Percentiles rank a stretch among this genome's conserved stretches.
Conservation (phyloP, 371 early-diverging fungal species). For the Nosema granulosis region DNA sequence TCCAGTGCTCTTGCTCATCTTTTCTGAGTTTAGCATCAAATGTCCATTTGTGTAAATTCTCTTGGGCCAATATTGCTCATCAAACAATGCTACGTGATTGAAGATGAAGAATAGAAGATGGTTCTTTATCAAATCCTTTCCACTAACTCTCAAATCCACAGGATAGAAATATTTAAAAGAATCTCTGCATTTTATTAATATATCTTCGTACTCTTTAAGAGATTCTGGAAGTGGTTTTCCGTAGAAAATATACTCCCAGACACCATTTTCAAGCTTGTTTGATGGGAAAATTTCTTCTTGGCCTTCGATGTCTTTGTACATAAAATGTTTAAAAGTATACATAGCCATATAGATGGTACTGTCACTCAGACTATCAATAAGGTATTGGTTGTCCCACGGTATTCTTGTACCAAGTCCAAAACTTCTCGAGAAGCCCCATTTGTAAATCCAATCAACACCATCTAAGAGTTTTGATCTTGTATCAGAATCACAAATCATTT, state of each 20-base stretch:
- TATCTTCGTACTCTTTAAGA: slow-evolving; percentile 69
- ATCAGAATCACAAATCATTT: slow-evolving; percentile 80
- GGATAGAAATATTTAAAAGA: slow-evolving; percentile 92
- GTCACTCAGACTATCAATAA: slow-evolving; percentile 96
- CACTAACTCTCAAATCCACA: slow-evolving; percentile 89
- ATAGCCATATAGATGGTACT: slow-evolving; percentile 99
- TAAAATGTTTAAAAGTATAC: slow-evolving; percentile 89
- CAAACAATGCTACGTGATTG: slow-evolving; percentile 95
- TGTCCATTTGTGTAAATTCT: slow-evolving; percentile 92
- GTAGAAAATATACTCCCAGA: slow-evolving; percentile 86
- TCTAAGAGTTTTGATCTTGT: slow-evolving; percentile 79
- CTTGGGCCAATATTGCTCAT: slow-evolving; percentile 82
- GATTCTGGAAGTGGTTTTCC: slow-evolving; percentile 70
- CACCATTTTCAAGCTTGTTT: slow-evolving; percentile 81
- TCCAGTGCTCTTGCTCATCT: slow-evolving; percentile 99
- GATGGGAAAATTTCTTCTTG: slow-evolving; percentile 76
- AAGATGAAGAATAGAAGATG: slow-evolving; percentile 96
- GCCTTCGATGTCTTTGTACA: slow-evolving; percentile 73
- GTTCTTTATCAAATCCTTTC: slow-evolving; percentile 95
- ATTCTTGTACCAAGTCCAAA: slow-evolving; percentile 92
- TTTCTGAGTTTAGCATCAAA: slow-evolving; percentile 86
- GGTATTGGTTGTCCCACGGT: slow-evolving; percentile 88
- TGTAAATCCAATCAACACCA: slow-evolving; percentile 86
- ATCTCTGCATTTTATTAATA: slow-evolving; percentile 55
- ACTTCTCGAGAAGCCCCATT: slow-evolving; percentile 96